phyloP scores from a whole-genome alignment of 306 rosid genomes.

The Abrus pulchellus region DNA sequence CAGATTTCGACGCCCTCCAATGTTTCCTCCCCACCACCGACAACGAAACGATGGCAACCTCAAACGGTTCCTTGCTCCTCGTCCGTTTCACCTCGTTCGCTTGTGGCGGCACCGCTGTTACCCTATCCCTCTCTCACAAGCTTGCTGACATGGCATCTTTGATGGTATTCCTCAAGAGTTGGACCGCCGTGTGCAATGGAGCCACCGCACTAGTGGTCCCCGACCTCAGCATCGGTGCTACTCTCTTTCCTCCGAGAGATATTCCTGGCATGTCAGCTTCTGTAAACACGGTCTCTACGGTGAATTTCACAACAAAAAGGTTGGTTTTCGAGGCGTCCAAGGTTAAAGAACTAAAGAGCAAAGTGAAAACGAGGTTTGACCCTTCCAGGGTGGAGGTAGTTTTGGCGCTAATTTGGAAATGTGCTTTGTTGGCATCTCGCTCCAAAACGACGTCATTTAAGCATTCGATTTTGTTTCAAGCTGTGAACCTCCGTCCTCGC shows the following conservation, averaged over 20 bases:
- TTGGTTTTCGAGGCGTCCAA: conserved; percentile 47
- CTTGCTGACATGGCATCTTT: conserved; percentile 46
- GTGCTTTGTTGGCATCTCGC: conserved; percentile 28
- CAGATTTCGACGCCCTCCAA: conserved; percentile 39
- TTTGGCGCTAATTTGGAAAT: conserved; percentile 59
- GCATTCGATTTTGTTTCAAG: conserved; percentile 57
- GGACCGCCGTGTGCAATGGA: conserved; percentile 46
- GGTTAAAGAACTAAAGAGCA: conserved; percentile 46
- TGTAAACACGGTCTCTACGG: background rate
- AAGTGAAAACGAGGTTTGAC: conserved; percentile 23
- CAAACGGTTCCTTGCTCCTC: conserved; percentile 43
- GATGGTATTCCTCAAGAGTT: conserved; percentile 42
- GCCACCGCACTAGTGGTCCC: background rate
- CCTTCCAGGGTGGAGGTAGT: conserved; percentile 60
- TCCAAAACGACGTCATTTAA: conserved; percentile 41
- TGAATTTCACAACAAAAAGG: conserved; percentile 49
- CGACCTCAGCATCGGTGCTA: conserved; percentile 33
- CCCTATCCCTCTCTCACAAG: conserved; percentile 55
- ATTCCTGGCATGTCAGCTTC: conserved; percentile 52
- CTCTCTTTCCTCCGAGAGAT: conserved; percentile 59
- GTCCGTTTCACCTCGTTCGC: conserved; percentile 54
- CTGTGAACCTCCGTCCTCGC: conserved; percentile 58
- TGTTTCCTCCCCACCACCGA: conserved; percentile 48
- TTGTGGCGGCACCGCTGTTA: conserved; percentile 58
- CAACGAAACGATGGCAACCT: conserved; percentile 34